Percentiles rank a stretch among this genome's conserved stretches.
Conservation (phyloP, 2,329 filamentous ascomycete genomes). For the Aureobasidium subglaciale region DNA sequence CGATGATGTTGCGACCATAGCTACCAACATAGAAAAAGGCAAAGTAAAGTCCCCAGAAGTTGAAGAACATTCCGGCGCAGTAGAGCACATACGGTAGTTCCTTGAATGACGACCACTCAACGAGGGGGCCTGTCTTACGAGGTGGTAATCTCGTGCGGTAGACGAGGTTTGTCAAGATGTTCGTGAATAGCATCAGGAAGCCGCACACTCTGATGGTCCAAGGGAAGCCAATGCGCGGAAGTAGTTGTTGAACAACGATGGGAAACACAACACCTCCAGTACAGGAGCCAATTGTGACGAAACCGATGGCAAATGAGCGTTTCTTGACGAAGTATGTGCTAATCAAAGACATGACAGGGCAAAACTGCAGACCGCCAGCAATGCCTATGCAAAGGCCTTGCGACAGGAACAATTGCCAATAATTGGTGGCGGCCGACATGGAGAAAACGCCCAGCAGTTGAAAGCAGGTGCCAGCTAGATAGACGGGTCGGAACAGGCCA, state of each 20-base stretch:
- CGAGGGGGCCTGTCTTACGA: conserved; percentile 30
- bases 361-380: conserved; percentile 37
- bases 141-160: conserved; percentile 32
- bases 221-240: conserved; percentile 54
- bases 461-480: conserved; percentile 32
- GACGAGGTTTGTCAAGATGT: conserved; percentile 24
- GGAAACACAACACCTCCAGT: conserved; percentile 60
- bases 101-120: conserved; percentile 31
- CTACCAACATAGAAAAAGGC: conserved; percentile 40
- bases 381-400: conserved; percentile 43
- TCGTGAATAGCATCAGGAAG: conserved; percentile 45
- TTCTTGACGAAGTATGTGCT: conserved; percentile 32
- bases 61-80: conserved; percentile 20
- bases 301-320: conserved; percentile 29
- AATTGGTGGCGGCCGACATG: conserved; percentile 34
- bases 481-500: conserved; percentile 28
- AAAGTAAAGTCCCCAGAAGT: conserved; percentile 31
- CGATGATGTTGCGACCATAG: conserved; percentile 32
- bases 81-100: conserved; percentile 31
- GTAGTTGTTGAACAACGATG: conserved; percentile 43
- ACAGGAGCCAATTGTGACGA: conserved; percentile 52
- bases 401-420: conserved; percentile 43
- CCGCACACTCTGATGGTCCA: conserved; percentile 52
- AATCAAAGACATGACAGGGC: conserved; percentile 30
- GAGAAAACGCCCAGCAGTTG: conserved; percentile 38